Evolutionary conservation across 2,329 filamentous ascomycete species (phyloP), one percentile per base, ranked within the genome.

Genomic region (Aspergillus awamori): DNA sequence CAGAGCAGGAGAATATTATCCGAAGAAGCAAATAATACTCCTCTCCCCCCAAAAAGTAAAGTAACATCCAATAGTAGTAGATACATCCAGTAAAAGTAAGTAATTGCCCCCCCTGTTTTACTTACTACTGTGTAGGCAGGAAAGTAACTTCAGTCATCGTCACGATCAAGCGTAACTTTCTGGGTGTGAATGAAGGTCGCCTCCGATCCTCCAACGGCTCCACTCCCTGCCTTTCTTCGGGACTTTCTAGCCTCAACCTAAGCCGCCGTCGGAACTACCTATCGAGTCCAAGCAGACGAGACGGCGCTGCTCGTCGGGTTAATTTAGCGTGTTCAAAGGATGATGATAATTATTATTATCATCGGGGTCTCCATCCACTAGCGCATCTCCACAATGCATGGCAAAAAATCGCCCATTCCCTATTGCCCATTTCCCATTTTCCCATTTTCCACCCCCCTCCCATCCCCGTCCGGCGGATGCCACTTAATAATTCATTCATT

Each of bases 191-290:
- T 26, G 26, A 36, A 36, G 33, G 33, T 58, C 30, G 59, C 43
- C 43, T 61, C 39, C 26, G 26, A 33, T 48, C 57, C 45, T 60
- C 58, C 53, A 55, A 64, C 61, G 57, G 62, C 60, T 60, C 65
- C 65, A 66, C 66, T 58, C 20, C 49, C 47, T 51, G 22, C 58
- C 52, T 64, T 64, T 63, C 58, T 64, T 64, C 64, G 66, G 66
- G 60, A 61, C 59, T 66, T 67, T 66, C 61, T 63, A 63, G 63
- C 61, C 52, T 65, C 59, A 60, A 61, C 57, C 55, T 59, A 33
- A 20, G 20, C 55, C 13, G 20, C 36, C 36, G 17, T 56, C 53
- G 17, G 26, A 30, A 30, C 26, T 51, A 30, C 26, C 43, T 33
- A 36, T 56, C 52, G 52, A 53, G 36, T 53, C 20, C 36, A 53